Evolutionary conservation across 306 rosid genomes (phyloP).

Genomic region (Cyamopsis tetragonoloba): DNA sequence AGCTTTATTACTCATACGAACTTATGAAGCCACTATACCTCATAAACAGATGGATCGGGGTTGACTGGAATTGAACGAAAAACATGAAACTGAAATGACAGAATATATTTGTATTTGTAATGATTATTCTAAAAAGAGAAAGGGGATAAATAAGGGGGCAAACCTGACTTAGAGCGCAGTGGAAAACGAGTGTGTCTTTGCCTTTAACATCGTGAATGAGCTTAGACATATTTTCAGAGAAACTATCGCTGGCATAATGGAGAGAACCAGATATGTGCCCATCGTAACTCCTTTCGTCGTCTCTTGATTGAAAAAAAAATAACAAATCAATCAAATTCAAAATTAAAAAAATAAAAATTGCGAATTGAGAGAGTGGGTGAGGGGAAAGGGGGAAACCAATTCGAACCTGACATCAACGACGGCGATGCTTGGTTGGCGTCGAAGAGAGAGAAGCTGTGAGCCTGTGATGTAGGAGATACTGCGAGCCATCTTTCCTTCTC

Average conservation of each 20-base stretch:
- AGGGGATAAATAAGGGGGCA: background rate
- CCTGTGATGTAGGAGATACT: slow-evolving; percentile 61
- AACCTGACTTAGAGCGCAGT: slow-evolving; percentile 86
- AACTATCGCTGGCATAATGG: slow-evolving; percentile 61
- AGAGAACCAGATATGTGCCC: slow-evolving; percentile 78
- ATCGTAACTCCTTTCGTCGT: slow-evolving; percentile 68
- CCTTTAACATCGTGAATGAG: slow-evolving; percentile 61
- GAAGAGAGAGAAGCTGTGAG: slow-evolving; percentile 63
- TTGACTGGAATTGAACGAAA: background rate
- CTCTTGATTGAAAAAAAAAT: slow-evolving; percentile 25
- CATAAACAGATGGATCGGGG: background rate
- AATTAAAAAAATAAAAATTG: background rate
- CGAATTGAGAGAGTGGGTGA: background rate
- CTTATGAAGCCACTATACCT: background rate
- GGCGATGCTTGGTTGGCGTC: slow-evolving; percentile 54
- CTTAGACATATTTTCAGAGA: slow-evolving; percentile 54
- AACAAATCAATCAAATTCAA: background rate
- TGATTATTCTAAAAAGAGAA: background rate
- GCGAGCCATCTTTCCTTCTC: slow-evolving; percentile 39
- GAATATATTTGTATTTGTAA: no score
- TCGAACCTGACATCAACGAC: slow-evolving; percentile 56
- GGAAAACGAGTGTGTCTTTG: slow-evolving; percentile 85
- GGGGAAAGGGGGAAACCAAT: background rate
- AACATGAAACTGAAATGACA: background rate
- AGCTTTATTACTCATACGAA: no score